Evolutionary conservation across 2,329 filamentous ascomycete species (phyloP).

Genomic region (Septoria petroselini): DNA sequence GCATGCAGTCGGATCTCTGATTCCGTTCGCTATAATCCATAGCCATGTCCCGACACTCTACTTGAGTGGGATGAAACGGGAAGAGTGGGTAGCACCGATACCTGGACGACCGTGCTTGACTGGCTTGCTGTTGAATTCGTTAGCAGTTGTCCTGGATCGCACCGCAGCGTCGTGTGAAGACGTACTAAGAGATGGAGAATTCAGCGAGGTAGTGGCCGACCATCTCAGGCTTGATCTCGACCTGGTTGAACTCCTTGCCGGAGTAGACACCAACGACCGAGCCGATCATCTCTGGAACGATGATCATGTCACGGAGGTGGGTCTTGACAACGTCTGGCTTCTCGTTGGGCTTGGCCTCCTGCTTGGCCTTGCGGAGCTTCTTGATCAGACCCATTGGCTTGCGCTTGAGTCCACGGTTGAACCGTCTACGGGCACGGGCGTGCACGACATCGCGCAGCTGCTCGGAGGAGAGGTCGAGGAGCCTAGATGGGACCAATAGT

Average conservation of each 20-base stretch:
- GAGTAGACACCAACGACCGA: conserved; percentile 99
- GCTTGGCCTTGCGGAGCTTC: conserved; percentile 99
- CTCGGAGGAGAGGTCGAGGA: conserved; percentile 97
- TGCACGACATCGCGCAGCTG: conserved; percentile 99
- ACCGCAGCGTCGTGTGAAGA: conserved; percentile 38
- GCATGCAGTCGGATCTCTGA: no score
- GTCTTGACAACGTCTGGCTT: conserved; percentile 99
- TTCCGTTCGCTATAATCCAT: background rate
- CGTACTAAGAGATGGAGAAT: conserved; percentile 99
- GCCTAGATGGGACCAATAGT: conserved; percentile 55
- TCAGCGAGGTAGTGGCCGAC: conserved; percentile 99
- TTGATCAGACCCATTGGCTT: conserved; percentile 99
- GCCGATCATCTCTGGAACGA: conserved; percentile 99
- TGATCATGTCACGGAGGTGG: conserved; percentile 99
- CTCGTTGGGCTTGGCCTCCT: conserved; percentile 98
- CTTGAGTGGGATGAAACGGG: conserved; percentile 99
- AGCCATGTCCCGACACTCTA: conserved; percentile 48
- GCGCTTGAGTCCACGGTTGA: conserved; percentile 99
- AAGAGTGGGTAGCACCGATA: conserved; percentile 99
- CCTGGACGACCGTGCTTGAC: conserved; percentile 99
- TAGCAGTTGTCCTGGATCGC: conserved; percentile 41
- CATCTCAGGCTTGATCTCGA: conserved; percentile 99
- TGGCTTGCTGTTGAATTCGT: conserved; percentile 72
- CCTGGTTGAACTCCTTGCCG: conserved; percentile 99
- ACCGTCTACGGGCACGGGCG: conserved; percentile 95